Conservation (phyloP, 78 protist genomes). For the Polysphondylium violaceum region DNA sequence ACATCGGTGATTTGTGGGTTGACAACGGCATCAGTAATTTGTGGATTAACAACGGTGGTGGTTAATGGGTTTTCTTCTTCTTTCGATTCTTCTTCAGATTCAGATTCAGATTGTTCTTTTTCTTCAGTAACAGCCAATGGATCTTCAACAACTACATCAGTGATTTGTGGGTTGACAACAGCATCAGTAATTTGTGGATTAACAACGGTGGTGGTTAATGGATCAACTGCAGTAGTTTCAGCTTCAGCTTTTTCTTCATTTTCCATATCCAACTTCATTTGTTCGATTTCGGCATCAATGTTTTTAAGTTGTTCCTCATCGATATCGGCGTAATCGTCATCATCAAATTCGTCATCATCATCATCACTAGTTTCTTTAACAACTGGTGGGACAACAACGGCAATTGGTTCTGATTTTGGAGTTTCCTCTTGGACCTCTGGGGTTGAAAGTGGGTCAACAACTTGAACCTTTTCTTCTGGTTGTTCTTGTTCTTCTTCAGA, state of each 20-base stretch:
- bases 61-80: neutral
- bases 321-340: slow-evolving; percentile 22
- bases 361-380: slow-evolving; percentile 1
- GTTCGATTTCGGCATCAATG: slow-evolving; percentile 19
- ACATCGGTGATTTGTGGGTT: neutral
- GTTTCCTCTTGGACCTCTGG: neutral
- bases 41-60: slow-evolving; percentile 7
- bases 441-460: neutral
- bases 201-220: slow-evolving; percentile 1
- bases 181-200: slow-evolving; percentile 10
- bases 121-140: no score
- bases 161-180: neutral
- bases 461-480: neutral
- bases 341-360: neutral
- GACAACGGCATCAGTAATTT: neutral
- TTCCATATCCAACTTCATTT: slow-evolving; percentile 30
- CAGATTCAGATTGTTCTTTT: neutral
- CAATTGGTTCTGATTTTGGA: neutral
- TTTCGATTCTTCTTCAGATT: neutral
- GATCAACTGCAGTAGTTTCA: neutral
- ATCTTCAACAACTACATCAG: no score
- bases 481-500: neutral
- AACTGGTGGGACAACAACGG: neutral
- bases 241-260: slow-evolving; percentile 16
- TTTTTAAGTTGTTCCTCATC: slow-evolving; percentile 19